Percentiles rank a stretch among this genome's conserved stretches.
phyloP scores from a whole-genome alignment of 768 basidiomycete genomes.

The Udeniomyces megalosporus region DNA sequence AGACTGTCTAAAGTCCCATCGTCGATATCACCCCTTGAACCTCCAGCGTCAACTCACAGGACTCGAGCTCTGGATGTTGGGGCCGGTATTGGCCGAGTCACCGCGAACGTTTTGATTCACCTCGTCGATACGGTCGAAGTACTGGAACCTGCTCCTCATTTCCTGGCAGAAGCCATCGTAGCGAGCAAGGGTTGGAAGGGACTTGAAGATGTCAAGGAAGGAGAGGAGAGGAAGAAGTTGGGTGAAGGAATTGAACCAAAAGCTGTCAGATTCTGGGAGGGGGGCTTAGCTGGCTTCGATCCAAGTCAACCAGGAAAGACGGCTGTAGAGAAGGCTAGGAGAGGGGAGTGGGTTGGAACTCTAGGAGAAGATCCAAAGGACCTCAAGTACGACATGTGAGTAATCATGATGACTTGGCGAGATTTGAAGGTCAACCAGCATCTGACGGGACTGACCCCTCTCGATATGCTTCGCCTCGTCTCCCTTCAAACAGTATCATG shows the following conservation, averaged over 20 bases:
- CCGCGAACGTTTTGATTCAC: slow-evolving; percentile 70
- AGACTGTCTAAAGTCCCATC: slow-evolving; percentile 62
- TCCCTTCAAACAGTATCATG: too few species aligned
- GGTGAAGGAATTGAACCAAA: slow-evolving; percentile 30
- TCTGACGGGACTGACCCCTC: too few species aligned
- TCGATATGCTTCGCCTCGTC: neutral
- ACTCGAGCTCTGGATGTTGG: slow-evolving; percentile 75
- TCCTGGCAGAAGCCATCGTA: slow-evolving; percentile 29
- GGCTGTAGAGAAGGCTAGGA: slow-evolving; percentile 8
- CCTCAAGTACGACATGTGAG: slow-evolving; percentile 54
- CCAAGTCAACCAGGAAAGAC: slow-evolving; percentile 37
- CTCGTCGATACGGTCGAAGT: slow-evolving; percentile 74
- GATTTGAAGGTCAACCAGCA: too few species aligned
- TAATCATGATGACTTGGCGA: too few species aligned
- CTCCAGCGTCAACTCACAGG: slow-evolving; percentile 29
- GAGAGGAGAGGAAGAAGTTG: slow-evolving; percentile 1
- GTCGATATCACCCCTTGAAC: slow-evolving; percentile 39
- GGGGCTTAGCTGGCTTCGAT: slow-evolving; percentile 31
- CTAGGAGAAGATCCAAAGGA: slow-evolving; percentile 32
- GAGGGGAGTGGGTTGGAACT: slow-evolving; percentile 51
- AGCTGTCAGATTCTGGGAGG: slow-evolving; percentile 9
- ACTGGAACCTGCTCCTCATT: slow-evolving; percentile 68
- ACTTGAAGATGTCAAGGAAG: slow-evolving; percentile 32
- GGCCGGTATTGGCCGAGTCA: slow-evolving; percentile 87
- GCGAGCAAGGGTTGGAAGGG: slow-evolving; percentile 5